phyloP scores from a whole-genome alignment of 75 land plant genomes.

The Pinus albicaulis region DNA sequence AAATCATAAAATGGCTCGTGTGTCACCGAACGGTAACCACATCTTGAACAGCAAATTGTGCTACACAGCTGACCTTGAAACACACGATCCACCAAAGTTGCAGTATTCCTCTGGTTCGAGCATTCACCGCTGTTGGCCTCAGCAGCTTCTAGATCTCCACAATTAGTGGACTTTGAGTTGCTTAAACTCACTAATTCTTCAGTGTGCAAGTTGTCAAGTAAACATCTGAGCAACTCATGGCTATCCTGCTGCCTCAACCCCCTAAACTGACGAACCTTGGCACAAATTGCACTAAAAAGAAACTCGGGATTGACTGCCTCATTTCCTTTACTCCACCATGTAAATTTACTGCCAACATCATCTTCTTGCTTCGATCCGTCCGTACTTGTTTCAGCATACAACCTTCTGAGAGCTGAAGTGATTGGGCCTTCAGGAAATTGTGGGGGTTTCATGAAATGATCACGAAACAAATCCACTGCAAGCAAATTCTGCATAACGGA shows the following conservation, averaged over 20 bases:
- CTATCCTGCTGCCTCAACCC: slow-evolving; percentile 97
- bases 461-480: slow-evolving; percentile 55
- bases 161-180: slow-evolving; percentile 11
- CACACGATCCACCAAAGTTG: slow-evolving; percentile 39
- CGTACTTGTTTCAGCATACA: slow-evolving; percentile 44
- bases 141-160: neutral
- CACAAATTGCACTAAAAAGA: slow-evolving; percentile 68
- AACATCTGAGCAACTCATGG: slow-evolving; percentile 82
- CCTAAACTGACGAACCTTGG: slow-evolving; percentile 86
- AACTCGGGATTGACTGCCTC: slow-evolving; percentile 42
- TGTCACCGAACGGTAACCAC: slow-evolving; percentile 39
- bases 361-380: neutral
- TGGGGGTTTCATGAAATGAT: slow-evolving; percentile 36
- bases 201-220: slow-evolving; percentile 71
- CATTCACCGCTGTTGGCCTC: neutral
- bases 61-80: slow-evolving; percentile 45
- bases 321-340: slow-evolving; percentile 16
- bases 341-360: neutral
- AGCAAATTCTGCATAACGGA: slow-evolving; percentile 87
- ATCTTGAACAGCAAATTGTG: slow-evolving; percentile 34
- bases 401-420: slow-evolving; percentile 59
- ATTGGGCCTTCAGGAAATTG: slow-evolving; percentile 49
- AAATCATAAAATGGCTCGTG: slow-evolving; percentile 46
- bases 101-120: neutral
- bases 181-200: slow-evolving; percentile 46